Percentiles rank a stretch among this genome's conserved stretches.
Evolutionary conservation across 2,329 filamentous ascomycete species (phyloP).

Genomic region (Aureobasidium sp.): DNA sequence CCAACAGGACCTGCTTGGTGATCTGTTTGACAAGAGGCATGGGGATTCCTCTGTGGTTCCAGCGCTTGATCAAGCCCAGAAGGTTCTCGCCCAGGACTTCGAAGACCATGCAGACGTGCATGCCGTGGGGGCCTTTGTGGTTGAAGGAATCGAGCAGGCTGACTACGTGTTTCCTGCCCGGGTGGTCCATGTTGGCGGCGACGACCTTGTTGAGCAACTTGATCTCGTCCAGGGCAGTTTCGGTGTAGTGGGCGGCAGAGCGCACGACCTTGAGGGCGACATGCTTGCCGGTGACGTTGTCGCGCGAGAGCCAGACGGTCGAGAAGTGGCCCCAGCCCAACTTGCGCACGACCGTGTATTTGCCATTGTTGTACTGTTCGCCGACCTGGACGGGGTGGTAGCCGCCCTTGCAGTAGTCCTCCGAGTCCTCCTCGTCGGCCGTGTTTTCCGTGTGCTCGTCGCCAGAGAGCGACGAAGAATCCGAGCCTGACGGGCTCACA

Average conservation of each 20-base stretch:
- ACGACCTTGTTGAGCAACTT: conserved; percentile 97
- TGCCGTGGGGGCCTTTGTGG: conserved; percentile 92
- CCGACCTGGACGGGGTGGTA: conserved; percentile 94
- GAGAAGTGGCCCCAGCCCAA: conserved; percentile 98
- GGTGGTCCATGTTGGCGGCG: conserved; percentile 87
- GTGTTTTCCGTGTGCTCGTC: conserved; percentile 79
- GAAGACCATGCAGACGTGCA: conserved; percentile 98
- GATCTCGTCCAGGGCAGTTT: conserved; percentile 98
- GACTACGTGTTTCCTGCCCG: conserved; percentile 90
- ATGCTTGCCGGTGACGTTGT: conserved; percentile 84
- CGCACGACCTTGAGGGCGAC: conserved; percentile 97
- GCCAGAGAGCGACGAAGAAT: conserved; percentile 65
- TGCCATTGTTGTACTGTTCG: conserved; percentile 95
- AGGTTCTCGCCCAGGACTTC: conserved; percentile 95
- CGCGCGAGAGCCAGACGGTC: conserved; percentile 80
- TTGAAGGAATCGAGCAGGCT: conserved; percentile 95
- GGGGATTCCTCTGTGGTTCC: conserved; percentile 95
- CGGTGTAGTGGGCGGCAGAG: conserved; percentile 95
- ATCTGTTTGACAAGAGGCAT: conserved; percentile 98
- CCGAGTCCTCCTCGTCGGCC: conserved; percentile 95
- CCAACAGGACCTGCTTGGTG: conserved; percentile 92
- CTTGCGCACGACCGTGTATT: conserved; percentile 94
- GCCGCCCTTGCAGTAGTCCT: conserved; percentile 98
- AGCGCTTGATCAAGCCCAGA: conserved; percentile 90
- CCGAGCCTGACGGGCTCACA: conserved; percentile 68